Evolutionary conservation across 2,329 filamentous ascomycete species (phyloP), one percentile per base, ranked within the genome.

Genomic region (Thelonectria discophora): DNA sequence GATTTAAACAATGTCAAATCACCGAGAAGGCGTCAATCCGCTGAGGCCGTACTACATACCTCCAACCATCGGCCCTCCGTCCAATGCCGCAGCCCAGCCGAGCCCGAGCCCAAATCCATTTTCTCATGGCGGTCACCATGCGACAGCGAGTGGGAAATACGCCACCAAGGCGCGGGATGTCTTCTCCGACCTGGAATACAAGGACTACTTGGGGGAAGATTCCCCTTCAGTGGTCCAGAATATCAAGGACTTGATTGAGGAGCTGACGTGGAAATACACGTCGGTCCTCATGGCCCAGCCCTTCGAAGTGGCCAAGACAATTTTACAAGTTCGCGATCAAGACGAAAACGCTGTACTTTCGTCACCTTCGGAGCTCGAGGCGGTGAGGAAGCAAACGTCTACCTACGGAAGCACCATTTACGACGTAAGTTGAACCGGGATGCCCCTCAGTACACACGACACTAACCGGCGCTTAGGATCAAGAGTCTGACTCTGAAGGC

Each of bases 221-320:
- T 92, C 90, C 27, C 91, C 91, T 0, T 92, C 91, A 1, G 84
- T 88, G 27, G 84, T 93, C 11, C 90, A 92, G 69, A 90, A 90
- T 65, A 82, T 90, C 45, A 92, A 90, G 74, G 89, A 90, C 65
- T 80, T 97, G 63, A 74, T 97, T 49, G 93, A 98, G 74, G 90
- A 94, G 75, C 87, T 95, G 66, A 75, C 97, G 76, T 96, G 94
- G 89, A 94, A 95, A 75, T 99, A 99, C 79, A 90, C 90, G 13
- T 93, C 90, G 60, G 89, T 97, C 21, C 78, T 98, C 72, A 89
- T 97, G 75, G 91, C 93, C 55, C 95, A 99, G 79, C 95, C 95
- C 13, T 98, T 99, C 76, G 95, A 98, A 81, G 94, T 97, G 60
- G 93, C 94, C 73, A 98, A 97, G 84, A 95, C 90, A 13, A 87